Evolutionary conservation across 2,329 filamentous ascomycete genomes (phyloP).

Genomic region (Aureobasidium leucospermi): DNA sequence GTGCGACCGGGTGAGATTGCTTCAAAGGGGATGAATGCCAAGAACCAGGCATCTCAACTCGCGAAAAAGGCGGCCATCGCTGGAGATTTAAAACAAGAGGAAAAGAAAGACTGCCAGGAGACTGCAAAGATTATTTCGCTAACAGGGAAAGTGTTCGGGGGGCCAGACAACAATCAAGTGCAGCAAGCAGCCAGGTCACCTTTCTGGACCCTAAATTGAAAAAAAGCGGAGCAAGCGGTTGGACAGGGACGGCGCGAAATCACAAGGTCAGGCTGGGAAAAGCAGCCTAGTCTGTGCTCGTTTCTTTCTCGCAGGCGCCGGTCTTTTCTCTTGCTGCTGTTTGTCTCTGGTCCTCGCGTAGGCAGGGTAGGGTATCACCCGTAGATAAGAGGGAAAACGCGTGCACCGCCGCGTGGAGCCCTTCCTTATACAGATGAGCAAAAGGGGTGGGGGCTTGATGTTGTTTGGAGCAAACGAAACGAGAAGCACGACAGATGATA

Average conservation of each 20-base stretch:
- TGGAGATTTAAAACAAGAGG: neutral
- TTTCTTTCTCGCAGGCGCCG: slow-evolving; percentile 6
- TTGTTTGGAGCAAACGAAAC: slow-evolving; percentile 7
- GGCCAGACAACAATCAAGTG: neutral
- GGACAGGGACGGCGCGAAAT: slow-evolving; percentile 8
- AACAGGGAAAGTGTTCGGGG: neutral
- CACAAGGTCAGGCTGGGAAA: neutral
- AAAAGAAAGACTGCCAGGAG: neutral
- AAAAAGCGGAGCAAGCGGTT: slow-evolving; percentile 13
- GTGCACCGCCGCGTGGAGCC: slow-evolving; percentile 3
- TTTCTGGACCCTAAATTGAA: neutral
- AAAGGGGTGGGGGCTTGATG: neutral
- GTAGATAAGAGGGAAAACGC: neutral
- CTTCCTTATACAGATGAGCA: slow-evolving; percentile 8
- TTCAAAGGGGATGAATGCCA: neutral
- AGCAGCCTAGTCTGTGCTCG: slow-evolving; percentile 3
- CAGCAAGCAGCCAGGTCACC: neutral
- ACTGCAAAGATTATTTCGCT: neutral
- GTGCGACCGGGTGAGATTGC: slow-evolving; percentile 1
- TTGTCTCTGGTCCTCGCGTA: slow-evolving; percentile 1
- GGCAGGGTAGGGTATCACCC: neutral
- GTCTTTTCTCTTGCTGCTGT: neutral
- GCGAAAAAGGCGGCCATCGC: slow-evolving; percentile 4
- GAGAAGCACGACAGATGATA: slow-evolving; percentile 8
- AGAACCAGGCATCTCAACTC: neutral